Evolutionary conservation across 2,329 filamentous ascomycete species (phyloP).

Genomic region (Acephala macrosclerotiorum): DNA sequence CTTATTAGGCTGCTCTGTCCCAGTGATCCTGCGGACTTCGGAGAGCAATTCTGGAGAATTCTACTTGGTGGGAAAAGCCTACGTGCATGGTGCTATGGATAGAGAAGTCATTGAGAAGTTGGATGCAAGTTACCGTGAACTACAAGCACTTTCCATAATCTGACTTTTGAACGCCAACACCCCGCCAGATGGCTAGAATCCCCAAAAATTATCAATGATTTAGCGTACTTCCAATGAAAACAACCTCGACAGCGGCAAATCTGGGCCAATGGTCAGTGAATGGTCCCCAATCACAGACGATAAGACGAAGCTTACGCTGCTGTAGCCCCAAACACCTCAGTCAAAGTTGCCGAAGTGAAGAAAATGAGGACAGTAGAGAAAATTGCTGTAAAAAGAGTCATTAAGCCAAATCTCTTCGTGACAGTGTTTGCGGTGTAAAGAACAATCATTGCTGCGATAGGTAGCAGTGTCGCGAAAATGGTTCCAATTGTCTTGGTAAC

Average conservation of each 20-base stretch:
- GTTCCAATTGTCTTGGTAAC: neutral
- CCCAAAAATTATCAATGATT: neutral
- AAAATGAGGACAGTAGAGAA: neutral
- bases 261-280: neutral
- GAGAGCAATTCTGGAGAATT: neutral
- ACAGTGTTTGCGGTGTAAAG: neutral
- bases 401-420: neutral
- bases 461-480: neutral
- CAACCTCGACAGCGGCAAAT: neutral
- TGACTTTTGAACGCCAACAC: neutral
- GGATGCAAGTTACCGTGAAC: neutral
- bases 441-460: neutral
- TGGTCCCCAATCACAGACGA: neutral
- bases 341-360: neutral
- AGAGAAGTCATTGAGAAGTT: slow-evolving; percentile 10
- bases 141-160: neutral
- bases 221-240: neutral
- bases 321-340: neutral
- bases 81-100: slow-evolving; percentile 27
- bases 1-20: slow-evolving; percentile 18
- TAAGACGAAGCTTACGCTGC: neutral
- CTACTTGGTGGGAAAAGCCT: slow-evolving; percentile 22
- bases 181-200: neutral
- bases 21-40: slow-evolving; percentile 15
- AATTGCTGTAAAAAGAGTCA: neutral